phyloP scores from a whole-genome alignment of 345 rosid genomes.

The Eucalyptus guilfoylei region DNA sequence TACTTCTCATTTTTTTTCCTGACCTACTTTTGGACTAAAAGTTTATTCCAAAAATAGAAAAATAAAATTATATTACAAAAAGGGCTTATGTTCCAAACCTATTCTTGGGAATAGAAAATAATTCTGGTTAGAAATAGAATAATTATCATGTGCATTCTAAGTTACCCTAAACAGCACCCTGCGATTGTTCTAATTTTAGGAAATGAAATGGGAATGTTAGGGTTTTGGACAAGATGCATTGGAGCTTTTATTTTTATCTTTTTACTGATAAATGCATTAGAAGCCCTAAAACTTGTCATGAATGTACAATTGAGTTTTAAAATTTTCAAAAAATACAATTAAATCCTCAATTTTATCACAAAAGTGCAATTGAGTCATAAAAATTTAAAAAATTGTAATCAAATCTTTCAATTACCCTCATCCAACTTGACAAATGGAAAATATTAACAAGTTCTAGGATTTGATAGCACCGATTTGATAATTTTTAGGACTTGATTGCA shows the following conservation, averaged over 20 bases:
- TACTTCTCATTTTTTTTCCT: no score
- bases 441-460: not conserved
- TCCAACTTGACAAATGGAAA: not conserved
- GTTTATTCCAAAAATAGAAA: no score
- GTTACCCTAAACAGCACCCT: not conserved
- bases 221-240: not conserved
- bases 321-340: no score
- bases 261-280: no score
- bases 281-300: no score
- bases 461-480: not conserved
- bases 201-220: not conserved
- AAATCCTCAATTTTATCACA: no score
- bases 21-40: no score
- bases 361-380: not conserved
- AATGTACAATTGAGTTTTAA: no score
- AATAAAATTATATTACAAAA: no score
- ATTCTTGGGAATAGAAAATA: no score
- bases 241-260: not conserved
- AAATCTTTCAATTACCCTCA: not conserved
- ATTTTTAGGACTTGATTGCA: no score
- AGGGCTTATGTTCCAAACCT: rapidly evolving
- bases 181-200: not conserved
- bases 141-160: not conserved
- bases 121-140: rapidly evolving
- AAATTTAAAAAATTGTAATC: no score